phyloP scores from a whole-genome alignment of 768 basidiomycete species.

The Collybiopsis luxurians region DNA sequence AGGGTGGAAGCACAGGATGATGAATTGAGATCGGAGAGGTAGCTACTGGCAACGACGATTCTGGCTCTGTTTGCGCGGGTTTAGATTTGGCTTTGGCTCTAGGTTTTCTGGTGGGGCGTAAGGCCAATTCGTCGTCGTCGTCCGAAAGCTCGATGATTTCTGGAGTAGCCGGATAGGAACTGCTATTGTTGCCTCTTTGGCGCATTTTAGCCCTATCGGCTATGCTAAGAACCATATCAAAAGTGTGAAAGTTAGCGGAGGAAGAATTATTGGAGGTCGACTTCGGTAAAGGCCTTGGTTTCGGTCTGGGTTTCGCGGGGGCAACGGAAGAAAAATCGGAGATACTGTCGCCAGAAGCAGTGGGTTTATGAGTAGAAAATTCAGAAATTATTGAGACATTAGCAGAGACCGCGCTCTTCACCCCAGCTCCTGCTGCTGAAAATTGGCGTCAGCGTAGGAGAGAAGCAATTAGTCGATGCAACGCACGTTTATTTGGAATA shows the following conservation, averaged over 20 bases:
- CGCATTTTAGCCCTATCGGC: too few species aligned
- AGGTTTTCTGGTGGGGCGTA: constrained; percentile 25
- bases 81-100: constrained; percentile 23
- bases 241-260: constrained; percentile 5
- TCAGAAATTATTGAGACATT: background rate
- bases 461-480: too few species aligned
- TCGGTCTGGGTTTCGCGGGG: background rate
- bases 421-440: background rate
- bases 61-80: constrained; percentile 8
- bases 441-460: background rate
- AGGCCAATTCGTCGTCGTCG: constrained; percentile 34
- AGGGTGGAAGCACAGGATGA: constrained; percentile 26
- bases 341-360: background rate
- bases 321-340: background rate
- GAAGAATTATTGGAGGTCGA: background rate
- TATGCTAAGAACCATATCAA: background rate
- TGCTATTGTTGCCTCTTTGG: too few species aligned
- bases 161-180: background rate
- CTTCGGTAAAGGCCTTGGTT: background rate
- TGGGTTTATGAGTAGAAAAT: too few species aligned
- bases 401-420: background rate
- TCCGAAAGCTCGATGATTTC: constrained; percentile 49
- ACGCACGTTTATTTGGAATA: background rate
- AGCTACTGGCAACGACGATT: constrained; percentile 11
- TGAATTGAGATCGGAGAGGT: constrained; percentile 16